A percentile compares a stretch with the other conserved stretches of the same genome.
These are phyloP conservation scores for Aureobasidium sp. DNA, from an alignment of 2,329 filamentous ascomycete genomes.

Conservation along the genomic window DNA sequence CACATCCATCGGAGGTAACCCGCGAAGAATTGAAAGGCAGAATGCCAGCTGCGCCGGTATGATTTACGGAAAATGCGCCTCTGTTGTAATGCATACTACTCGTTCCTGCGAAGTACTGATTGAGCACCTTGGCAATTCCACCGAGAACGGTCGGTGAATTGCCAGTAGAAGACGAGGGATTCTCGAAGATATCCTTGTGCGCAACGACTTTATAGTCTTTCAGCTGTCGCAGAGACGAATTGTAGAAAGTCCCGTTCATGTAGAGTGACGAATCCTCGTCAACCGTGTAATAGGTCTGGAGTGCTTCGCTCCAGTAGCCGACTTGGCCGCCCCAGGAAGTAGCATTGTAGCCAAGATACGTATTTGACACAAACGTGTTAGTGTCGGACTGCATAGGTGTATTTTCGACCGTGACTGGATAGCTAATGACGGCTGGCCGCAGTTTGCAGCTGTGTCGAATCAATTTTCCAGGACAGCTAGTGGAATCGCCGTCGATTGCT, in stretches of 20 bases:
- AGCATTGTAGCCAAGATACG: neutral
- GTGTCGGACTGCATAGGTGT: neutral
- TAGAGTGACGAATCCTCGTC: neutral
- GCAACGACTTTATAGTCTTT: slow-evolving; percentile 15
- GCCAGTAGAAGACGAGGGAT: neutral
- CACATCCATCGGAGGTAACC: slow-evolving; percentile 15
- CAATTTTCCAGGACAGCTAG: slow-evolving; percentile 13
- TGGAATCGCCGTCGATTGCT: neutral
- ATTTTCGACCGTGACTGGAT: slow-evolving; percentile 18
- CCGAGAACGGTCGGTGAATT: neutral
- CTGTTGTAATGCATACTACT: neutral
- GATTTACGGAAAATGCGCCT: neutral
- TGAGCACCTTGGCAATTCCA: neutral
- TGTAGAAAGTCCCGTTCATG: neutral
- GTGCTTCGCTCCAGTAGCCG: neutral
- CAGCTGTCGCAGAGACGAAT: slow-evolving; percentile 16
- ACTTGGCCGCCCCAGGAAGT: neutral
- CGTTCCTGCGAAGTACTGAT: neutral
- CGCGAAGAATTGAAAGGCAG: neutral
- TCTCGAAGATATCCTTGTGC: slow-evolving; percentile 18
- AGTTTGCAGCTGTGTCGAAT: slow-evolving; percentile 20
- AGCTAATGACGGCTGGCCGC: slow-evolving; percentile 21
- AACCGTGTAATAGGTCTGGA: neutral
- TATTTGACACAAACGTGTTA: neutral
- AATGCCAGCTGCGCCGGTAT: neutral